Conservation (phyloP, 1,139 yeast species). For the Hansenula anomala region DNA sequence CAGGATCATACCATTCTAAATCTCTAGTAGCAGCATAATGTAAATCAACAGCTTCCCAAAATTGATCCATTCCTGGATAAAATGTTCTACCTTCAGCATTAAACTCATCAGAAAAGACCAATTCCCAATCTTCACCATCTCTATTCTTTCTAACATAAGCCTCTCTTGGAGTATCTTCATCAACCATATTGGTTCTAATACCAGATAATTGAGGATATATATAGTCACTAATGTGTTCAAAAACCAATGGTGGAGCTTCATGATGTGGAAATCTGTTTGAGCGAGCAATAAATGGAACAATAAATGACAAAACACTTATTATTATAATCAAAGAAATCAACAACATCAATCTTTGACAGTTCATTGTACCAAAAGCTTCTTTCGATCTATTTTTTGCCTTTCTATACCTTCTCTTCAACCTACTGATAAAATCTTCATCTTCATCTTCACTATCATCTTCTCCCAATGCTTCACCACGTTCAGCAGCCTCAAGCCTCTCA, state of each 20-base stretch:
- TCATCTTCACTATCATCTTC: background rate
- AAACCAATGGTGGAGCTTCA: constrained; percentile 13
- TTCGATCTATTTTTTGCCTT: background rate
- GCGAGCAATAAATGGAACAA: constrained; percentile 17
- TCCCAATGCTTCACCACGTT: background rate
- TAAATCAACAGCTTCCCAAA: constrained; percentile 52
- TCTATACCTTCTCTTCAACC: constrained; percentile 2
- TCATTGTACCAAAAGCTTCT: constrained; percentile 1
- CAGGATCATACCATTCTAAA: constrained; percentile 67
- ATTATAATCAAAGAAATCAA: background rate
- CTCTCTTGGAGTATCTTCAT: constrained; percentile 50
- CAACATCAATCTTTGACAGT: constrained; percentile 5
- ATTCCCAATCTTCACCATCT: constrained; percentile 44
- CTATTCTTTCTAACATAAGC: constrained; percentile 34
- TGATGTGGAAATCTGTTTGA: constrained; percentile 2
- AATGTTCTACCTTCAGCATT: constrained; percentile 58
- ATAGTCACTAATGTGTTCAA: constrained; percentile 42
- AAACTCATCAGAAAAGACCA: constrained; percentile 58
- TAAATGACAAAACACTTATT: constrained; percentile 6
- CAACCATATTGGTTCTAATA: constrained; percentile 44
- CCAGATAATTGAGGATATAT: constrained; percentile 47
- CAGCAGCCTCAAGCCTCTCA: background rate
- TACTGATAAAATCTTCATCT: no score
- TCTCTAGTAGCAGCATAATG: constrained; percentile 58
- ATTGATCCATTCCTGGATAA: constrained; percentile 60